These are phyloP conservation scores for Endocalyx cinctus DNA, from an alignment of 2,329 filamentous ascomycete species.

Conservation along the genomic window DNA sequence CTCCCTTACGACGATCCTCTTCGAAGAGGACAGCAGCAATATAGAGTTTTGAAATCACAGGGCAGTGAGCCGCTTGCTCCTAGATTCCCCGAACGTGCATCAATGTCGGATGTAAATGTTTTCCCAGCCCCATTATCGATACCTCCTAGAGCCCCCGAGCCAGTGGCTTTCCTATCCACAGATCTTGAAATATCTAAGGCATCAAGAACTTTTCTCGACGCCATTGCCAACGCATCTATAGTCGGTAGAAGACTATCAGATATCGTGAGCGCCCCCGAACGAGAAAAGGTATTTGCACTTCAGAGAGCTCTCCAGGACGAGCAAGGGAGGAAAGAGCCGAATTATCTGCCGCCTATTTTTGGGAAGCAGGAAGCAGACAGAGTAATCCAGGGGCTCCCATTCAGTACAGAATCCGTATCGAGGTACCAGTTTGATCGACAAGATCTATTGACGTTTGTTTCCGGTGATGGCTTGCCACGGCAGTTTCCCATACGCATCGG, in stretches of 20 bases:
- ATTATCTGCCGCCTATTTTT: conserved; percentile 61
- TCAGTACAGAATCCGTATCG: conserved; percentile 47
- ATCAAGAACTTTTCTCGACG: conserved; percentile 52
- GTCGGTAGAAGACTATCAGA: conserved; percentile 49
- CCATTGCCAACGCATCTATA: conserved; percentile 44
- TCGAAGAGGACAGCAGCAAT: conserved; percentile 41
- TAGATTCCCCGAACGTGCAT: conserved; percentile 47
- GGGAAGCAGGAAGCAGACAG: conserved; percentile 49
- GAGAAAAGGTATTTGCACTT: conserved; percentile 46
- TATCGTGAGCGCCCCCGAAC: conserved; percentile 46
- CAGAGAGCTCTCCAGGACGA: conserved; percentile 53
- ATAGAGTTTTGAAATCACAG: conserved; percentile 52
- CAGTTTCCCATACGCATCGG: conserved; percentile 49
- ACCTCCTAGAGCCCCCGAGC: conserved; percentile 40
- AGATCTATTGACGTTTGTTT: conserved; percentile 51
- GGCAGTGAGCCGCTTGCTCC: conserved; percentile 42
- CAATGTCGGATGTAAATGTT: conserved; percentile 44
- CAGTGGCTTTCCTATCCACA: conserved; percentile 54
- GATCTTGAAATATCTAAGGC: conserved; percentile 55
- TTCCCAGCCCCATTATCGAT: conserved; percentile 41
- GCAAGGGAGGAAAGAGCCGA: conserved; percentile 53
- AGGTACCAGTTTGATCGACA: conserved; percentile 48
- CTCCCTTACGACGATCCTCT: conserved; percentile 43
- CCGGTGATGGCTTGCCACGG: conserved; percentile 47
- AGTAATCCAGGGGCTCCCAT: conserved; percentile 51